These are phyloP conservation scores for Pseudomassariella vexata DNA, from an alignment of 2,329 filamentous ascomycete species.

Conservation along the genomic window DNA sequence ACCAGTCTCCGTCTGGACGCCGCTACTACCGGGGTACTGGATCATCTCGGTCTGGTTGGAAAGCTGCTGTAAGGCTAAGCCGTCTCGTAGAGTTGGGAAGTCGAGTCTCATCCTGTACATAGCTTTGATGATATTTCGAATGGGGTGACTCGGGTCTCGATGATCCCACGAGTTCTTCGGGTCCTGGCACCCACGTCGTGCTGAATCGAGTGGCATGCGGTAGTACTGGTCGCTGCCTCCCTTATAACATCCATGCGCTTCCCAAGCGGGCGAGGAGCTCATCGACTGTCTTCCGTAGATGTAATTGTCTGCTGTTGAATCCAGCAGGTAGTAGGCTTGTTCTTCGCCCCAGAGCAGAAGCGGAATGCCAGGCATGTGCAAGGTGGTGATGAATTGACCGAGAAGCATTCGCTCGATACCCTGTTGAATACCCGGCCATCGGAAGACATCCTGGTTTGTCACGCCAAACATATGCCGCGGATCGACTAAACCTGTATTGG, in stretches of 20 bases:
- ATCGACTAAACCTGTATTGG: constrained; percentile 55
- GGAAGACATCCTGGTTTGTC: constrained; percentile 61
- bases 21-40: constrained; percentile 44
- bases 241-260: constrained; percentile 57
- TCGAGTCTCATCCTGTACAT: constrained; percentile 55
- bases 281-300: constrained; percentile 60
- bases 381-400: constrained; percentile 51
- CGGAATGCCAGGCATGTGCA: constrained; percentile 56
- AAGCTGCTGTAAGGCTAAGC: constrained; percentile 47
- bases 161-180: constrained; percentile 53
- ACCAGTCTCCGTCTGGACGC: constrained; percentile 47
- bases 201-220: constrained; percentile 49
- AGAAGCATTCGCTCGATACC: constrained; percentile 52
- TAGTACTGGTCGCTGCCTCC: constrained; percentile 51
- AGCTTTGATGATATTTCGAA: constrained; percentile 54
- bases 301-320: constrained; percentile 60
- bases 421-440: constrained; percentile 54
- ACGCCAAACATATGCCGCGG: constrained; percentile 60
- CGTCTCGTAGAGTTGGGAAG: constrained; percentile 54
- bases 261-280: constrained; percentile 56
- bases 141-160: constrained; percentile 54
- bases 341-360: constrained; percentile 60
- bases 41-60: constrained; percentile 49
- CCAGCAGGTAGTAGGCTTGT: constrained; percentile 57
- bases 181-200: constrained; percentile 49